phyloP scores from a whole-genome alignment of 2,329 filamentous ascomycete genomes.

The Calonectria hawksworthii region DNA sequence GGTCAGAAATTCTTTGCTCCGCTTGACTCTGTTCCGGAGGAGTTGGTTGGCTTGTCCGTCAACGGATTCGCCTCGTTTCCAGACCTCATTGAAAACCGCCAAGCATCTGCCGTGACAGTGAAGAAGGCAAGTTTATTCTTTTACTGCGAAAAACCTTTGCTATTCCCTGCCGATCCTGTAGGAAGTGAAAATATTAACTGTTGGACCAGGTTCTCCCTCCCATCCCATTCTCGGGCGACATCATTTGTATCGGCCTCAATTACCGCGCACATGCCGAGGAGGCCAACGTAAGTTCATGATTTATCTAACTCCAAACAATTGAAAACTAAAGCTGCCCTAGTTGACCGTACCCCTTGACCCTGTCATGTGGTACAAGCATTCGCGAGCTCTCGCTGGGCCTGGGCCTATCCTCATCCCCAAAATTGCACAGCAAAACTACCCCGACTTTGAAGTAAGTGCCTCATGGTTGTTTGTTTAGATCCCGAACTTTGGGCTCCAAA shows the following conservation, averaged over 20 bases:
- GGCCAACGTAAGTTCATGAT: neutral
- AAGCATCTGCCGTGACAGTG: neutral
- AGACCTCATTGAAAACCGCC: neutral
- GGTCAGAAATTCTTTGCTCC: neutral
- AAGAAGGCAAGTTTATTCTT: neutral
- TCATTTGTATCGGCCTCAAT: constrained; percentile 8
- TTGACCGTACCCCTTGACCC: neutral
- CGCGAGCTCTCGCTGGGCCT: neutral
- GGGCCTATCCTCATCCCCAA: neutral
- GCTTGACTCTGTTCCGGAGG: neutral
- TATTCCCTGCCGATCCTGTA: neutral
- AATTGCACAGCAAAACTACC: neutral
- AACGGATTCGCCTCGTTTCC: neutral
- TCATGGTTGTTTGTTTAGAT: neutral
- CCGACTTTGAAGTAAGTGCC: neutral
- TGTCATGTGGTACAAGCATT: neutral
- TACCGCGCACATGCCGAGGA: neutral
- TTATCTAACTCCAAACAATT: no score
- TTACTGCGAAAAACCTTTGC: neutral
- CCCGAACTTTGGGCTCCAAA: accelerated
- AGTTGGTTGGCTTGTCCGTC: neutral
- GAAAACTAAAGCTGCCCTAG: neutral
- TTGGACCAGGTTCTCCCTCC: neutral
- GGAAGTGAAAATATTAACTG: neutral
- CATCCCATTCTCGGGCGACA: neutral